These are phyloP conservation scores for Fusarium sp. DNA, from an alignment of 2,329 filamentous ascomycete genomes.

Conservation along the genomic window DNA sequence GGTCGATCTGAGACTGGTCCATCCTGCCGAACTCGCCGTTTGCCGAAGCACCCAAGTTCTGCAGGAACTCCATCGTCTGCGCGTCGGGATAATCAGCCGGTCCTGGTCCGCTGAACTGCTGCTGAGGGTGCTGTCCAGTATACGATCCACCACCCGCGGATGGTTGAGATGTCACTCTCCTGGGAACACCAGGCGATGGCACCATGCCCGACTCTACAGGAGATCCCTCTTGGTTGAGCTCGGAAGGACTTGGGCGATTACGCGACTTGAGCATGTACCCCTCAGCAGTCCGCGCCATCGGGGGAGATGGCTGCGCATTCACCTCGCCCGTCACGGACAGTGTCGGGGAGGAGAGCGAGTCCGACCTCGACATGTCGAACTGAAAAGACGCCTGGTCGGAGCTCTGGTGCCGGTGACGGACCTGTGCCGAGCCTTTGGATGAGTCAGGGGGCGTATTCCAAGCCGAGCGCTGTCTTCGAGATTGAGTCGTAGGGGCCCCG, in stretches of 20 bases:
- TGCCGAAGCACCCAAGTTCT: slow-evolving; percentile 52
- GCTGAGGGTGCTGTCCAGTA: slow-evolving; percentile 41
- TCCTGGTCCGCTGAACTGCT: slow-evolving; percentile 48
- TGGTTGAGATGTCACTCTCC: slow-evolving; percentile 48
- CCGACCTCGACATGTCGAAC: slow-evolving; percentile 51
- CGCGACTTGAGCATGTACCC: slow-evolving; percentile 46
- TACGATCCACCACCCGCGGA: slow-evolving; percentile 45
- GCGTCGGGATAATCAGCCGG: slow-evolving; percentile 56
- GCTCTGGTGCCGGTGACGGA: slow-evolving; percentile 43
- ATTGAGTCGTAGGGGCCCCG: slow-evolving; percentile 54
- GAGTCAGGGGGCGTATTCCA: slow-evolving; percentile 46
- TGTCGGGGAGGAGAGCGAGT: slow-evolving; percentile 53
- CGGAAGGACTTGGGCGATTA: slow-evolving; percentile 45
- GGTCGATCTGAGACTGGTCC: slow-evolving; percentile 63
- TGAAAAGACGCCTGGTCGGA: slow-evolving; percentile 47
- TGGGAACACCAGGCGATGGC: slow-evolving; percentile 54
- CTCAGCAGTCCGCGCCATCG: slow-evolving; percentile 47
- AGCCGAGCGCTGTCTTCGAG: slow-evolving; percentile 42
- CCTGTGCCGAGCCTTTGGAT: slow-evolving; percentile 34
- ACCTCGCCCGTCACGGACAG: slow-evolving; percentile 50
- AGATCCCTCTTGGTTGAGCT: slow-evolving; percentile 45
- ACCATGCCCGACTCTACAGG: slow-evolving; percentile 54
- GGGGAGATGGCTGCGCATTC: slow-evolving; percentile 51
- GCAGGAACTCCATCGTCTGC: slow-evolving; percentile 63
- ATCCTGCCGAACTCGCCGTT: slow-evolving; percentile 46